Base-by-base conservation (phyloP, 345 rosid species). In the Syzygium oleosum region DNA sequence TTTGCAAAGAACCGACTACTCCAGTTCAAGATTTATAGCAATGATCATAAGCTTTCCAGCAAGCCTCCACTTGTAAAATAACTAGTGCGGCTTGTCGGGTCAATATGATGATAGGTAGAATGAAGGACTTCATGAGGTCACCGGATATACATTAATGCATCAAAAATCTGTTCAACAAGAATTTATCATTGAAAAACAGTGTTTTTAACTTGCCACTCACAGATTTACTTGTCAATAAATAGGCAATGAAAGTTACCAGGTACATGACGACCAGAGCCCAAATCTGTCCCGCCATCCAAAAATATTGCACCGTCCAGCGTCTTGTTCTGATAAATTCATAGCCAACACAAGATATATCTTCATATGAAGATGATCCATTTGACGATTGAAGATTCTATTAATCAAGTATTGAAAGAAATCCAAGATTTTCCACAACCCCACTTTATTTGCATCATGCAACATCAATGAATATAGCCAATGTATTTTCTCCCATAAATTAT, bases 221-320 rank as follows among this genome's bases (percentile, higher is more conserved):
- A 34, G 49, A 73, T 38, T 17, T 38, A 38, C 49, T 38, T 73
- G 83, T 73, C 83, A 21, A 73, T 19, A 73, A 38, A 73, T 38
- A 38, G 25, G 29, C 49, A 79, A 52, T 9, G 27, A 59, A 51
- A 85, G 78, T 88, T 88, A 88, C 89, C 89, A 13, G 89, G 89
- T 23, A 88, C 89, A 79, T 85, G 89, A 79, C 83, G 87, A 77
- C 87, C 85, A n/a, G 89, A 88, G 34, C 88, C 87, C 61, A 88
- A 86, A 85, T 88, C 89, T 38, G 89, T 88, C 86, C 89, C 89
- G 1, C 89, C 86, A 65, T 88, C 89, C 22, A 88, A 88, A 87
- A 85, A 88, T 84, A 88, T 78, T 43, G 84, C 87, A n/a, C 87
- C 87, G 31, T 88, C 87, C 41, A 22, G 46, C 19, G 51, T 73